A percentile compares a stretch with the other conserved stretches of the same genome.
phyloP scores from a whole-genome alignment of 495 filamentous ascomycete species.

The Eremomyces bilateralis region DNA sequence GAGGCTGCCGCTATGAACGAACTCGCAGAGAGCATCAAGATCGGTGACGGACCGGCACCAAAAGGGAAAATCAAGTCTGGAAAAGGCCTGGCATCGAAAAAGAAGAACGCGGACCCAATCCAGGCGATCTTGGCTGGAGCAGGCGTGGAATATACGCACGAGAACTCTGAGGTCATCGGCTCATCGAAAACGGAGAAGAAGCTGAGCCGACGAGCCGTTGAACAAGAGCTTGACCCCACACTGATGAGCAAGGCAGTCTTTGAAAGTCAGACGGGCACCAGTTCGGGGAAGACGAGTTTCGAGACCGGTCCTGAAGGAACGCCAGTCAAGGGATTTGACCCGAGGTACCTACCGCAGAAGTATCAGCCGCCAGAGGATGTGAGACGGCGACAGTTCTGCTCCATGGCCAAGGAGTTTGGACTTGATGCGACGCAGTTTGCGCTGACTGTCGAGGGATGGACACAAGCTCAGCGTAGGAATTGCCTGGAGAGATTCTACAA shows the following conservation, averaged over 20 bases:
- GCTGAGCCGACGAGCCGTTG: conserved; percentile 52
- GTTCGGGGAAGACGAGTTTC: conserved; percentile 2
- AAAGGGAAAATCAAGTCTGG: conserved; percentile 12
- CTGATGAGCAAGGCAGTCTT: conserved; percentile 5
- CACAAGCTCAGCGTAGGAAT: conserved; percentile 57
- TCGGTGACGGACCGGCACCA: conserved; percentile 13
- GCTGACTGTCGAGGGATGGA: conserved; percentile 82
- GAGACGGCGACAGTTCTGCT: conserved; percentile 66
- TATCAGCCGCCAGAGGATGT: conserved; percentile 63
- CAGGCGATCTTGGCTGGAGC: conserved; percentile 75
- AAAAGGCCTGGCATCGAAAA: conserved; percentile 10
- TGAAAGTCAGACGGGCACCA: conserved; percentile 1
- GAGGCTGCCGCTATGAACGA: conserved; percentile 52
- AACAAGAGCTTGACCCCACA: conserved; percentile 31
- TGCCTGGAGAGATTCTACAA: conserved; percentile 69
- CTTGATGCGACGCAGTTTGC: conserved; percentile 73
- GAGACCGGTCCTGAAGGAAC: background rate
- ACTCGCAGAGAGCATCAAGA: conserved; percentile 47
- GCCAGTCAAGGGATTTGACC: too few relatives aligned
- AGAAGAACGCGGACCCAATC: conserved; percentile 52
- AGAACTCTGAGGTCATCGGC: conserved; percentile 90
- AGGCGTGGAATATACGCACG: conserved; percentile 87
- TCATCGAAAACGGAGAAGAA: conserved; percentile 65
- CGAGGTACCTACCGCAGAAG: conserved; percentile 28
- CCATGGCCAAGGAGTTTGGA: conserved; percentile 63